phyloP scores from a whole-genome alignment of 148 eudicot species.

The Arbutus unedo region DNA sequence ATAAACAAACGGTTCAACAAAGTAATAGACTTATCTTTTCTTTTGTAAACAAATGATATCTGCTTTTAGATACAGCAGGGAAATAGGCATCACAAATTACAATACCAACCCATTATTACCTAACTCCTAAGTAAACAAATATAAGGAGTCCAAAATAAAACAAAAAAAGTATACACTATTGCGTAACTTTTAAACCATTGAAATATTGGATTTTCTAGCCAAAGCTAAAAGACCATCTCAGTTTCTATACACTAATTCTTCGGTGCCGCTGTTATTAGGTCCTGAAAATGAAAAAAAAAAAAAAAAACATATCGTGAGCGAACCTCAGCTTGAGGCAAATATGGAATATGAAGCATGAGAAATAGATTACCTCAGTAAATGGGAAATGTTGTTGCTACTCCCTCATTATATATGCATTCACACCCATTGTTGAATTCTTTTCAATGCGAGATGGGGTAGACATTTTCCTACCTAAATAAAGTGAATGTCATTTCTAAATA shows the following conservation, averaged over 20 bases:
- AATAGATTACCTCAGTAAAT: constrained; percentile 32
- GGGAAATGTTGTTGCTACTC: constrained; percentile 24
- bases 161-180: constrained; percentile 10
- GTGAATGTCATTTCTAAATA: too few relatives aligned
- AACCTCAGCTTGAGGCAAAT: not conserved
- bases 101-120: constrained; percentile 11
- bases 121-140: not conserved
- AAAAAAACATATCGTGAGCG: constrained; percentile 2
- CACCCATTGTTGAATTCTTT: too few relatives aligned
- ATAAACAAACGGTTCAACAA: not conserved
- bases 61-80: constrained; percentile 8
- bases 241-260: constrained; percentile 23
- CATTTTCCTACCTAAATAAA: too few relatives aligned
- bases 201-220: not conserved
- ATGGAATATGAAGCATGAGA: not conserved
- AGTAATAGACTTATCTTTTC: not conserved
- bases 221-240: constrained; percentile 5
- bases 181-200: not conserved
- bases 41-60: not conserved
- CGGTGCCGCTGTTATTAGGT: constrained; percentile 32
- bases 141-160: not conserved
- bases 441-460: too few relatives aligned
- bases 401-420: not conserved
- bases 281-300: constrained; percentile 27
- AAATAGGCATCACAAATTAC: constrained; percentile 7